Conservation (phyloP, 192 early-diverging fungal genomes). For the Kappamyces sp. region DNA sequence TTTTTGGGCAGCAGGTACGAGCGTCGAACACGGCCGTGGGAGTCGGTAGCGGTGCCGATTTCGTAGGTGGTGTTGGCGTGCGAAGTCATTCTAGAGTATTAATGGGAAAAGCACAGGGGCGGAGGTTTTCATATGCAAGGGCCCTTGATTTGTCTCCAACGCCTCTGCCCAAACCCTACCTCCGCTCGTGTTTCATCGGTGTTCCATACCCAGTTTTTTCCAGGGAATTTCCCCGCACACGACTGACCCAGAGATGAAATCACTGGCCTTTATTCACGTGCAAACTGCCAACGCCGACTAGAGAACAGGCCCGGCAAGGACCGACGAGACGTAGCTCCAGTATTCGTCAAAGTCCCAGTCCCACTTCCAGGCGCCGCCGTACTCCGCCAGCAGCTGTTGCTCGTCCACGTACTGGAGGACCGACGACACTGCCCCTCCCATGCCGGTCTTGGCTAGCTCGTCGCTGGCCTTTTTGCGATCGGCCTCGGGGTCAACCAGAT, state of each 20-base stretch:
- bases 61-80: not conserved
- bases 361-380: constrained; percentile 63
- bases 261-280: not conserved
- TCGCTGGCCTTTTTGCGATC: constrained; percentile 15
- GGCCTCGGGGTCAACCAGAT: constrained; percentile 67
- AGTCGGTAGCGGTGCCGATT: constrained; percentile 1
- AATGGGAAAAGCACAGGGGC: too few species aligned
- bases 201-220: too few species aligned
- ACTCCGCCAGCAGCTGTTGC: constrained; percentile 60
- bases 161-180: too few species aligned
- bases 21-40: constrained; percentile 1
- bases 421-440: constrained; percentile 39
- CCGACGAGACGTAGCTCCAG: constrained; percentile 45
- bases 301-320: not conserved
- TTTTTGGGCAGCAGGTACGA: constrained; percentile 7
- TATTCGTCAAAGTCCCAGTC: constrained; percentile 61
- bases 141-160: too few species aligned
- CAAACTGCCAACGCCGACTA: not conserved
- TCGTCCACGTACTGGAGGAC: constrained; percentile 45
- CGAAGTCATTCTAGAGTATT: too few species aligned
- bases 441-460: constrained; percentile 11
- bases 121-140: too few species aligned
- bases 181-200: too few species aligned
- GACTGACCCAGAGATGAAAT: too few species aligned
- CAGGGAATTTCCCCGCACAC: too few species aligned